Evolutionary conservation across 768 basidiomycete species (phyloP).

Genomic region (Lentinula sp.): DNA sequence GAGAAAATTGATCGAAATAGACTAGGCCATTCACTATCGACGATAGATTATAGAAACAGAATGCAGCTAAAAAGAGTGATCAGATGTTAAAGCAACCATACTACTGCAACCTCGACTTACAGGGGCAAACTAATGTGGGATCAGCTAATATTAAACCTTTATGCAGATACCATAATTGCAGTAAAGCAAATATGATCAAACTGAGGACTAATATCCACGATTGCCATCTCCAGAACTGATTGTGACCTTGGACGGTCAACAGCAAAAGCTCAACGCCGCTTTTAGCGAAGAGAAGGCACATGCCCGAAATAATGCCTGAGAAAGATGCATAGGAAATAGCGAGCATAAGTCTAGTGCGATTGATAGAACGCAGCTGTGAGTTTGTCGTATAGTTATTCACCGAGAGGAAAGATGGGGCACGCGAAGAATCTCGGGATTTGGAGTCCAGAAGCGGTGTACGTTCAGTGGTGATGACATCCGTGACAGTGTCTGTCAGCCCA

Average conservation of each 20-base stretch:
- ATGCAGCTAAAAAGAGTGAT: slow-evolving; percentile 55
- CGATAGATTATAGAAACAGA: slow-evolving; percentile 92
- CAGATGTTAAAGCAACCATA: slow-evolving; percentile 7
- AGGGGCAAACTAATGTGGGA: slow-evolving; percentile 82
- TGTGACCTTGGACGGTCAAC: slow-evolving; percentile 65
- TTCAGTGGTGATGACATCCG: slow-evolving; percentile 37
- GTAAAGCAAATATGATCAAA: slow-evolving; percentile 65
- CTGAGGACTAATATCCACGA: slow-evolving; percentile 76
- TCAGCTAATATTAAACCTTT: slow-evolving; percentile 75
- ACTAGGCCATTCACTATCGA: slow-evolving; percentile 87
- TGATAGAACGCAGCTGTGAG: slow-evolving; percentile 20
- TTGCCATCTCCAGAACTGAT: slow-evolving; percentile 83
- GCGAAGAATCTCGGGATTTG: slow-evolving; percentile 25
- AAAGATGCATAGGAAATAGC: slow-evolving; percentile 84
- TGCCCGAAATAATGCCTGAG: slow-evolving; percentile 84
- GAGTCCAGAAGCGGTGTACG: slow-evolving; percentile 51
- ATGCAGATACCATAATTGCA: slow-evolving; percentile 83
- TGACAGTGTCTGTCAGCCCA: slow-evolving; percentile 22
- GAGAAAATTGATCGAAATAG: slow-evolving; percentile 81
- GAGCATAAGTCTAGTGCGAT: slow-evolving; percentile 53
- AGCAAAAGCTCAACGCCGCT: slow-evolving; percentile 87
- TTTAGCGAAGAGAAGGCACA: slow-evolving; percentile 92
- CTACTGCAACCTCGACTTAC: slow-evolving; percentile 35
- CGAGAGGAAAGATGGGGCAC: slow-evolving; percentile 19
- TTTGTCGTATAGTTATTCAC: slow-evolving; percentile 11